A percentile compares a stretch with the other conserved stretches of the same genome.
Evolutionary conservation across 192 early-diverging fungal species (phyloP).

Genomic region (Coemansia furcata): DNA sequence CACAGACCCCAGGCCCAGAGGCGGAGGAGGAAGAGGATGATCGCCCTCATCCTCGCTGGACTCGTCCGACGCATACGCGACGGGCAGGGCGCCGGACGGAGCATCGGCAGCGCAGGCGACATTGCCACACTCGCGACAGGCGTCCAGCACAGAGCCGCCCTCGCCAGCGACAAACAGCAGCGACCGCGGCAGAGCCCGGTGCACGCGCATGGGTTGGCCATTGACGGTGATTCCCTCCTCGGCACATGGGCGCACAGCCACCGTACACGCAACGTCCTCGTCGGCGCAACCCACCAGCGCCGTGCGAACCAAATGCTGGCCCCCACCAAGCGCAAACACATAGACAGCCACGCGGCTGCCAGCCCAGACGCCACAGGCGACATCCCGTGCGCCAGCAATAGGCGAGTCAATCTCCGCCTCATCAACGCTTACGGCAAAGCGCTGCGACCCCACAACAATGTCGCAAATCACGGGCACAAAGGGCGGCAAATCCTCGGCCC

Average conservation of each 20-base stretch:
- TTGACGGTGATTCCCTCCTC: conserved; percentile 3
- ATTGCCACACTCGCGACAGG: conserved; percentile 22
- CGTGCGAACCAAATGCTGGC: conserved; percentile 15
- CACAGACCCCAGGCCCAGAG: not conserved
- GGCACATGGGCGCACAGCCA: not conserved
- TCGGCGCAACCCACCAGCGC: conserved; percentile 8
- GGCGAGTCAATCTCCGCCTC: not conserved
- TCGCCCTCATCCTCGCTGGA: conserved; percentile 1
- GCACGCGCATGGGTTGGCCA: conserved; percentile 41
- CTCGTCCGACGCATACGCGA: conserved; percentile 19
- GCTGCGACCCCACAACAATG: conserved; percentile 20
- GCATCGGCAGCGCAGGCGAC: conserved; percentile 8
- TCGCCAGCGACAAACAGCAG: conserved; percentile 28
- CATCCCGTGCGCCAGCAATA: not conserved
- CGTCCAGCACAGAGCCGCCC: conserved; percentile 2
- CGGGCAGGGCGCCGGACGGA: not conserved
- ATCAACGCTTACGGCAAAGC: conserved; percentile 21
- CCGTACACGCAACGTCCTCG: not conserved
- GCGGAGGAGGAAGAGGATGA: not conserved
- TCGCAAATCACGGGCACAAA: conserved; percentile 38
- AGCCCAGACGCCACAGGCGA: conserved; percentile 13
- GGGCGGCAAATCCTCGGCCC: not conserved
- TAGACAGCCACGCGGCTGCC: conserved; percentile 18
- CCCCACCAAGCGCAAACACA: conserved; percentile 17
- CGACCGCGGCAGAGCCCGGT: conserved; percentile 13